Evolutionary conservation across 768 basidiomycete species (phyloP), one percentile per base, ranked within the genome.

Genomic region (Hirschioporus abietinus): DNA sequence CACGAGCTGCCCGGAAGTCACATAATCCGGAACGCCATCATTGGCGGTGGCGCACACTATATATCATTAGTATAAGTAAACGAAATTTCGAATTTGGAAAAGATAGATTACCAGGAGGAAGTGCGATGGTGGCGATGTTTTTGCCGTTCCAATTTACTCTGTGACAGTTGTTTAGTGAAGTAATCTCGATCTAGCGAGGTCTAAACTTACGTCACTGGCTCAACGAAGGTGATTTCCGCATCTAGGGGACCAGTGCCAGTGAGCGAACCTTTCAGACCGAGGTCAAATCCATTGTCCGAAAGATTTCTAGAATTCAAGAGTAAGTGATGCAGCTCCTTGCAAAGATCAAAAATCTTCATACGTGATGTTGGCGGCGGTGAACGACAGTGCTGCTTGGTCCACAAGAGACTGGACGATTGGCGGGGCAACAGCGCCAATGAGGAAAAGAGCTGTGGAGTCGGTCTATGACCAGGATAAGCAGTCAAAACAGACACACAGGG

Each of bases 351-450:
- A 20, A 30, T 2, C 8, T 64, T 30, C 80, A 2, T 72, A 84
- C 83, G 82, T 84, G 70, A 91, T 87, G 65, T 86, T 84, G 1
- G 86, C 90, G 60, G 80, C 77, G 34, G 72, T 79, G 73, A 90
- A 91, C 8, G 78, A 76, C 63, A 91, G 72, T 6, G 78, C 68
- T 0, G 89, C 80, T 23, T 78, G 79, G 61, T 87, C 82, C 26
- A 91, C 89, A 18, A 92, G 80, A 69, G 81, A 78, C 74, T 90
- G 90, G 1, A 86, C 83, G 30, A 88, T 77, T 17, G 89, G 88
- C 20, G 82, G 86, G 58, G 88, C 87, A 34, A 91, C 87, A 3
- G 84, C 88, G n/a, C 88, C 88, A 57, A 91, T 87, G 63, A 91
- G 80, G 75, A 84, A 89, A 26, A 92, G 75, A 0, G 82, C 84